phyloP scores from a whole-genome alignment of 805 yeast species.

The Kodamaea leandrae region DNA sequence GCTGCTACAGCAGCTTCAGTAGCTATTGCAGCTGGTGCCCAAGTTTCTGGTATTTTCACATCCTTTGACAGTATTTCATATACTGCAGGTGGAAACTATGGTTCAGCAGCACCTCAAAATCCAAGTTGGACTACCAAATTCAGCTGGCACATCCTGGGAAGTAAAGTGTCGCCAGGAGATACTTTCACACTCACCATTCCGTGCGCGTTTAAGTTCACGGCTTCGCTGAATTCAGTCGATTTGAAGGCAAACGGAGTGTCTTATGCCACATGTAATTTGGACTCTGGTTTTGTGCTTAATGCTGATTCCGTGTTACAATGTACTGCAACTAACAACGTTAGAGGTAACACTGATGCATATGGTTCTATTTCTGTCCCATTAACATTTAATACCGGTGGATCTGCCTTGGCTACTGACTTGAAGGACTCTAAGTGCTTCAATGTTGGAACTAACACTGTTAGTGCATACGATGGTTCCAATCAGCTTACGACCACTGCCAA shows the following conservation, averaged over 20 bases:
- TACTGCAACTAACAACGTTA: constrained; percentile 16
- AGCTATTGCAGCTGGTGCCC: constrained; percentile 4
- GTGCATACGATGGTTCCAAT: too few species aligned
- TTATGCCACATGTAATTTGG: constrained; percentile 13
- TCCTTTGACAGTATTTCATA: constrained; percentile 14
- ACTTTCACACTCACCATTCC: constrained; percentile 27
- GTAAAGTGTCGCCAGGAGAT: constrained; percentile 21
- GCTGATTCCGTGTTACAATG: constrained; percentile 17
- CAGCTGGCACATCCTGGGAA: constrained; percentile 20
- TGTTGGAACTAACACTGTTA: constrained; percentile 15
- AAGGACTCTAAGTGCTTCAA: constrained; percentile 9
- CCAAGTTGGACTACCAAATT: constrained; percentile 20
- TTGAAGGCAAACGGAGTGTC: constrained; percentile 7
- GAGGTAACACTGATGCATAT: constrained; percentile 12
- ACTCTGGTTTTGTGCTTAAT: constrained; percentile 8
- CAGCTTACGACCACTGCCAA: too few species aligned
- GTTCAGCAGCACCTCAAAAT: constrained; percentile 1
- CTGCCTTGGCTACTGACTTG: constrained; percentile 12
- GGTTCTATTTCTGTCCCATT: constrained; percentile 17
- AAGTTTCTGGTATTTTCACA: constrained; percentile 19
- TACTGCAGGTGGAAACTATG: constrained; percentile 11
- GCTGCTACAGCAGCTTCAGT: not conserved
- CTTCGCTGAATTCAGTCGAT: constrained; percentile 10
- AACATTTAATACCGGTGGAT: constrained; percentile 21
- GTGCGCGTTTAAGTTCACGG: constrained; percentile 23